Evolutionary conservation across 108 stramenopile species (phyloP).

Genomic region (Bacterosira constricta): DNA sequence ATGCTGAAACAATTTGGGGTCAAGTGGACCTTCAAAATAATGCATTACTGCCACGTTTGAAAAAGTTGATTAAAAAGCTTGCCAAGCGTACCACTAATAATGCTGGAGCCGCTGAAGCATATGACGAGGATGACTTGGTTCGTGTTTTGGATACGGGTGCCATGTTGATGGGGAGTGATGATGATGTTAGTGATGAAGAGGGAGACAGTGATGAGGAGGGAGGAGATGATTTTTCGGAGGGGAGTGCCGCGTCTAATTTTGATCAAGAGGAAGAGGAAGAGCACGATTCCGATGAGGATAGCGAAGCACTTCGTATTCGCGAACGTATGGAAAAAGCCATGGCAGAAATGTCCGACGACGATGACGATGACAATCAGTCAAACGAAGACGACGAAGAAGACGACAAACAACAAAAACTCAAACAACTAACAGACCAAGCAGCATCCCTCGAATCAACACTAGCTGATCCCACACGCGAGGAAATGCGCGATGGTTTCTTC

Average conservation of each 20-base stretch:
- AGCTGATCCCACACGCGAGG: slow-evolving; percentile 71
- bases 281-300: slow-evolving; percentile 59
- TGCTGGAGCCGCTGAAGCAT: background rate
- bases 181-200: slow-evolving; percentile 3
- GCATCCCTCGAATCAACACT: slow-evolving; percentile 1
- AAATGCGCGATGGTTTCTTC: slow-evolving; percentile 92
- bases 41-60: slow-evolving; percentile 67
- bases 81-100: slow-evolving; percentile 37
- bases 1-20: slow-evolving; percentile 91
- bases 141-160: slow-evolving; percentile 44
- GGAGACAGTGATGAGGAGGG: slow-evolving; percentile 19
- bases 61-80: slow-evolving; percentile 62
- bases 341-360: slow-evolving; percentile 65
- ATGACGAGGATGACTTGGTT: slow-evolving; percentile 24
- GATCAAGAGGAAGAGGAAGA: slow-evolving; percentile 19
- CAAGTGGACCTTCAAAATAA: slow-evolving; percentile 90
- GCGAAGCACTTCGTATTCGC: slow-evolving; percentile 64
- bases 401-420: slow-evolving; percentile 26
- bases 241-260: slow-evolving; percentile 4
- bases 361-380: slow-evolving; percentile 10
- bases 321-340: slow-evolving; percentile 86
- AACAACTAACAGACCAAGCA: slow-evolving; percentile 14
- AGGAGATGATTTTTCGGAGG: background rate
- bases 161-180: slow-evolving; percentile 9
- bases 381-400: slow-evolving; percentile 23